These are phyloP conservation scores for Ganoderma sp. DNA, from an alignment of 1,284 basidiomycete genomes.

Conservation along the genomic window DNA sequence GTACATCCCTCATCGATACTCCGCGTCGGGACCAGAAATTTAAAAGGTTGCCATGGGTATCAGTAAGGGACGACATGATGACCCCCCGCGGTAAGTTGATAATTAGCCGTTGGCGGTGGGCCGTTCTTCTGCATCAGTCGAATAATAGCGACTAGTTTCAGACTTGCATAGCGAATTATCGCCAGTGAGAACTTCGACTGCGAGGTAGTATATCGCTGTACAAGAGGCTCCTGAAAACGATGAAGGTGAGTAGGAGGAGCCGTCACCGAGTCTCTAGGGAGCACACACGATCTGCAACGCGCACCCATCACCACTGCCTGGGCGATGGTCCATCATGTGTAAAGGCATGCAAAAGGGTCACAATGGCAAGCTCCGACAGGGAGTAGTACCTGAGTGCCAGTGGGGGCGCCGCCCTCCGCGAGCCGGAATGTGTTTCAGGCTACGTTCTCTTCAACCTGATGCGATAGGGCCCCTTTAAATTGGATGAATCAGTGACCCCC, in stretches of 20 bases:
- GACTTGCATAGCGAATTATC: slow-evolving; percentile 1
- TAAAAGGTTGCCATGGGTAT: slow-evolving; percentile 25
- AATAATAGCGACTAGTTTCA: slow-evolving; percentile 13
- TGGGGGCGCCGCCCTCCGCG: neutral
- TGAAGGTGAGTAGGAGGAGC: neutral
- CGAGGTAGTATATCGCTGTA: neutral
- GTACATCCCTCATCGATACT: neutral
- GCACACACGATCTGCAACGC: neutral
- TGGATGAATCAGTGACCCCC: no score
- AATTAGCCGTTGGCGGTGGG: neutral
- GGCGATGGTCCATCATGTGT: neutral
- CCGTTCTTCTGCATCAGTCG: slow-evolving; percentile 13
- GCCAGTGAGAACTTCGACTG: neutral
- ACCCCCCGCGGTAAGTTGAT: neutral
- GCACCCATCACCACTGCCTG: neutral
- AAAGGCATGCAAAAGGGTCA: neutral
- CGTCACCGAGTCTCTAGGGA: neutral
- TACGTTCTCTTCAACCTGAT: neutral
- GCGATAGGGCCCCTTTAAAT: neutral
- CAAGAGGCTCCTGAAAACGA: neutral
- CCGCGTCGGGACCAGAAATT: neutral
- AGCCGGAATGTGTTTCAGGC: neutral
- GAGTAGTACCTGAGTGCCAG: neutral
- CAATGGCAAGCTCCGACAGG: neutral
- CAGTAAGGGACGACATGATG: neutral